Percentiles rank a stretch among this genome's conserved stretches.
phyloP scores from a whole-genome alignment of 2,329 filamentous ascomycete genomes.

The Phoma sp. region DNA sequence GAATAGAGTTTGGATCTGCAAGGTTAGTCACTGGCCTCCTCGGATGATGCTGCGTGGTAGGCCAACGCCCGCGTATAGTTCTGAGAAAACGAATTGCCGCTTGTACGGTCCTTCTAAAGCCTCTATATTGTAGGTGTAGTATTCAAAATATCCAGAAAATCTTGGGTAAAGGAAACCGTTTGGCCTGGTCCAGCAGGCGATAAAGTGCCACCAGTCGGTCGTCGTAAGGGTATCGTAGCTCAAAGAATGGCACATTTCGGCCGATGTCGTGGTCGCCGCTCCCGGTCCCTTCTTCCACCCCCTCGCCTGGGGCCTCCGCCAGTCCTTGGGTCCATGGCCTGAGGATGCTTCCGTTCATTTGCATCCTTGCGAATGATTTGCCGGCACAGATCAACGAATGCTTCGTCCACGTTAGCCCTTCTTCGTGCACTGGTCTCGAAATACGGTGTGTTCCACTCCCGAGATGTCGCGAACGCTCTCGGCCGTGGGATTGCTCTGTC shows the following conservation, averaged over 20 bases:
- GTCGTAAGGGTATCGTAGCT: conserved; percentile 32
- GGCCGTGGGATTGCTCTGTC: conserved; percentile 79
- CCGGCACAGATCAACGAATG: conserved; percentile 82
- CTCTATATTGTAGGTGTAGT: conserved; percentile 24
- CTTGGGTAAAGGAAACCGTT: not conserved
- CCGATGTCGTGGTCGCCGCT: conserved; percentile 23
- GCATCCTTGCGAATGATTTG: conserved; percentile 82
- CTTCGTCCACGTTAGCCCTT: conserved; percentile 86
- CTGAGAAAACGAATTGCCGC: conserved; percentile 25
- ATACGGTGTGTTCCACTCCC: conserved; percentile 86
- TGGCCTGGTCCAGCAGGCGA: conserved; percentile 34
- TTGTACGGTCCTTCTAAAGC: conserved; percentile 29
- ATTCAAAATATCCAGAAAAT: not conserved
- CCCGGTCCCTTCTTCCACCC: conserved; percentile 12
- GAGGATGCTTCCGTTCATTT: conserved; percentile 39
- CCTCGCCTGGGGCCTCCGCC: conserved; percentile 11
- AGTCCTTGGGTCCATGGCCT: conserved; percentile 18
- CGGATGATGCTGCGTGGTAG: not conserved
- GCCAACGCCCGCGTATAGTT: not conserved
- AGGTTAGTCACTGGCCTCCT: conserved; percentile 1
- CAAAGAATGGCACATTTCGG: conserved; percentile 39
- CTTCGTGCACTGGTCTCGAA: conserved; percentile 88
- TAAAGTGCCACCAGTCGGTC: conserved; percentile 21
- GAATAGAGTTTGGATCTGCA: conserved; percentile 3
- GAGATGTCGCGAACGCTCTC: conserved; percentile 82